Evolutionary conservation across 495 filamentous ascomycete species (phyloP), one percentile per base, ranked within the genome.

Genomic region (Cudoniella acicularis): DNA sequence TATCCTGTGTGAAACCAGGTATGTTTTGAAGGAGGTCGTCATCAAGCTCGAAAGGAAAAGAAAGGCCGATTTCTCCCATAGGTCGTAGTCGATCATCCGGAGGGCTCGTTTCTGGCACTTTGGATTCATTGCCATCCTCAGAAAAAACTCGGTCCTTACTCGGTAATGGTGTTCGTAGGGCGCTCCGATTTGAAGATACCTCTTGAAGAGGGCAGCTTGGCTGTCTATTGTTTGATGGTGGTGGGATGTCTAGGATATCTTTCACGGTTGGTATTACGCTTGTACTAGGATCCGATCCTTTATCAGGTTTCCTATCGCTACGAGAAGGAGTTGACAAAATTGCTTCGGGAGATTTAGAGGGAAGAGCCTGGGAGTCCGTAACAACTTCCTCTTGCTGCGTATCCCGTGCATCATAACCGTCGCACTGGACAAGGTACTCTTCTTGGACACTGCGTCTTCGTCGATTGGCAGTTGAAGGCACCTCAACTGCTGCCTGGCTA

Each of bases 31-130:
- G 9, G 17, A 57, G 46, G 30, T 54, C 54, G 1, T 47, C 26
- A 17, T 53, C 52, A 36, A 40, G 27, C 13, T 27, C 53, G 4
- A 24, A 6, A 3, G 18, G 24, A 25, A 60, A 66, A 2, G 64
- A 66, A 2, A 66, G 30, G 21, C 23, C 60, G 42, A 66, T 60
- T 6, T 66, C 60, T 21, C 49, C 52, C 59, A 66, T 66, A 1
- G 60, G 56, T 10, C 61, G 49, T 25, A 64, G 36, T 11, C 24
- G 56, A 11, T 52, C 53, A 40, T 41, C 53, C 4, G 26, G 20
- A 23, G 64, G 64, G 51, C 64, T 67, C 6, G 64, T 67, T 49
- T 67, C 64, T 30, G 62, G 62, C 4, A 64, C 54, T 20, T 45
- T 59, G 8, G 25, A 36, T 36, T 36, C 26, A 36, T 50, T 46